phyloP scores from a whole-genome alignment of 1,139 yeast species.

The Hemisphaericaspora xylanilytica region DNA sequence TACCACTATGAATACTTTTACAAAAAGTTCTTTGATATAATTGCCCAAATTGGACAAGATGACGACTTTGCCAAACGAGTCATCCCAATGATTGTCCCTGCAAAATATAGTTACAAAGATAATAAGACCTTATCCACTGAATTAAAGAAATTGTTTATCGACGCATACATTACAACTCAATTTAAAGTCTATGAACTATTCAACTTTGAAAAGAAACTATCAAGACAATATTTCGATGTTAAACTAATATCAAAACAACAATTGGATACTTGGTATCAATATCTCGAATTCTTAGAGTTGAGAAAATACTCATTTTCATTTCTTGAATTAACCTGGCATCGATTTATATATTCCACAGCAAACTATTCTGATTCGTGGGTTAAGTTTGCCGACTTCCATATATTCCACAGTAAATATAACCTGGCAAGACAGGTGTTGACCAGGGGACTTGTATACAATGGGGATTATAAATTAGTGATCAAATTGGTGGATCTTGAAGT shows the following conservation, averaged over 20 bases:
- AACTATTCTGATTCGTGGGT: constrained; percentile 60
- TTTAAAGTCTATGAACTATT: constrained; percentile 60
- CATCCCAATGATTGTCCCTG: constrained; percentile 21
- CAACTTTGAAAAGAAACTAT: constrained; percentile 57
- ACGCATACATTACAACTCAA: constrained; percentile 61
- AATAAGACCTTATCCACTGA: constrained; percentile 23
- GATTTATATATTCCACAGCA: constrained; percentile 55
- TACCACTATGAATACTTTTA: constrained; percentile 68
- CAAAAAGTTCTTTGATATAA: constrained; percentile 37
- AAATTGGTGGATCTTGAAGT: constrained; percentile 43
- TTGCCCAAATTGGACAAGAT: constrained; percentile 34
- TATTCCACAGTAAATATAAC: constrained; percentile 26
- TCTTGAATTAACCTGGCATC: constrained; percentile 48
- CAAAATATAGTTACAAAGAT: constrained; percentile 18
- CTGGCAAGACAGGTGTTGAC: constrained; percentile 37
- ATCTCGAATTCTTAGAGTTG: constrained; percentile 55
- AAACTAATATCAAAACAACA: constrained; percentile 43
- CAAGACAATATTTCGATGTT: constrained; percentile 51
- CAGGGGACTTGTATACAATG: constrained; percentile 30
- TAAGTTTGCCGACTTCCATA: constrained; percentile 50
- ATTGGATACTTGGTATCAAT: constrained; percentile 56
- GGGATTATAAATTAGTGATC: constrained; percentile 24
- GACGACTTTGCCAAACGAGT: constrained; percentile 19
- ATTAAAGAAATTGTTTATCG: constrained; percentile 47
- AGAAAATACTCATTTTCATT: constrained; percentile 26